A percentile compares a stretch with the other conserved stretches of the same genome.
Conservation (phyloP, 2,329 filamentous ascomycete genomes). For the Graphilbum ipis-grandicollis region DNA sequence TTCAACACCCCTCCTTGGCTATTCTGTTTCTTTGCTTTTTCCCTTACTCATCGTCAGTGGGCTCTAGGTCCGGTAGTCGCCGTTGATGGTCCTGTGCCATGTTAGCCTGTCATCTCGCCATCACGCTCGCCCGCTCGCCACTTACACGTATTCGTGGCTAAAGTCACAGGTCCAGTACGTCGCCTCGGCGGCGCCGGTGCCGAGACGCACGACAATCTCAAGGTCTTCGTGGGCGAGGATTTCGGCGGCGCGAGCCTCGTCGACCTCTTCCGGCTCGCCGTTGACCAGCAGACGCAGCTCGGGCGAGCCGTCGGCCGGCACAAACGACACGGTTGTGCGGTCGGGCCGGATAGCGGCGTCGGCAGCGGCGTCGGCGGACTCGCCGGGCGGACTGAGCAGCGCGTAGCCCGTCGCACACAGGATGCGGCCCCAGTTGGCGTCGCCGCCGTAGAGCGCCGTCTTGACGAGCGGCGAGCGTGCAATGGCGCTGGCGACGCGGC, state of each 20-base stretch:
- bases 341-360: conserved; percentile 36
- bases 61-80: conserved; percentile 50
- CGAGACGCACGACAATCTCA: conserved; percentile 59
- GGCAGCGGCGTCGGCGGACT: conserved; percentile 11
- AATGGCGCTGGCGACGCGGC: conserved; percentile 71
- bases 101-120: conserved; percentile 1
- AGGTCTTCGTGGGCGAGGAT: conserved; percentile 64
- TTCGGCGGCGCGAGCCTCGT: conserved; percentile 60
- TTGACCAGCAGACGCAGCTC: conserved; percentile 63
- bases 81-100: conserved; percentile 37
- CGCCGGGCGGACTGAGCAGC: conserved; percentile 39
- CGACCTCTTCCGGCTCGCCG: conserved; percentile 63
- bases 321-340: conserved; percentile 61
- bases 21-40: not conserved
- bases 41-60: not conserved
- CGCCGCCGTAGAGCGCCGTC: conserved; percentile 89
- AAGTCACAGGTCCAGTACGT: conserved; percentile 79
- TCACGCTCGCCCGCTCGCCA: too few relatives aligned
- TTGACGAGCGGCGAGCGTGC: conserved; percentile 88
- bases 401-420: conserved; percentile 85
- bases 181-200: conserved; percentile 49
- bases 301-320: conserved; percentile 58
- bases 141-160: conserved; percentile 56
- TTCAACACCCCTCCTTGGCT: not conserved
- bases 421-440: conserved; percentile 97